Percentiles rank a stretch among this genome's conserved stretches.
phyloP scores from a whole-genome alignment of 2,329 filamentous ascomycete genomes.

The Camillea tinctor region DNA sequence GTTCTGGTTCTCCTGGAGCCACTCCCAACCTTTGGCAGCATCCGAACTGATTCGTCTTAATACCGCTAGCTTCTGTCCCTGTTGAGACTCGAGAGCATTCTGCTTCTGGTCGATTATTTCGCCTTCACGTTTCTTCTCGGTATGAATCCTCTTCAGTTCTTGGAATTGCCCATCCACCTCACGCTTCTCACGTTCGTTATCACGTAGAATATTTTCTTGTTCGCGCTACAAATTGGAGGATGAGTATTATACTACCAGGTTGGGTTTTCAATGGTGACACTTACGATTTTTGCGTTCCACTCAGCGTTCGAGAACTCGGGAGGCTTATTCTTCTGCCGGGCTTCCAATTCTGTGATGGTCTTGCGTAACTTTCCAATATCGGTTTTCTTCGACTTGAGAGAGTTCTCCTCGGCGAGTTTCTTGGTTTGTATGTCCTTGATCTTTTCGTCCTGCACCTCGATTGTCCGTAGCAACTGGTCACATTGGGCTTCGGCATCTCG shows the following conservation, averaged over 20 bases:
- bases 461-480: constrained; percentile 38
- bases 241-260: constrained; percentile 18
- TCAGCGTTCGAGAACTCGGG: constrained; percentile 66
- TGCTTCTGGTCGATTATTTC: constrained; percentile 48
- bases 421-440: constrained; percentile 45
- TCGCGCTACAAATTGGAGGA: constrained; percentile 47
- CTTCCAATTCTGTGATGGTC: constrained; percentile 63
- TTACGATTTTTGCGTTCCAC: constrained; percentile 72
- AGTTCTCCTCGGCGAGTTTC: constrained; percentile 51
- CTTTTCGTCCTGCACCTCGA: constrained; percentile 39
- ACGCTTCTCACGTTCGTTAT: constrained; percentile 45
- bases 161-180: constrained; percentile 34
- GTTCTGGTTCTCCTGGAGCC: constrained; percentile 71
- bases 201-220: constrained; percentile 55
- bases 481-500: constrained; percentile 52
- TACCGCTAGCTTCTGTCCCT: constrained; percentile 69
- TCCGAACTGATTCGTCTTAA: constrained; percentile 63
- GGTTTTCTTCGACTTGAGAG: constrained; percentile 46
- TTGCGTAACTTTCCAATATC: constrained; percentile 42
- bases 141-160: constrained; percentile 43
- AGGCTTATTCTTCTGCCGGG: constrained; percentile 59
- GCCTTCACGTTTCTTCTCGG: constrained; percentile 39
- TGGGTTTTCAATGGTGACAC: constrained; percentile 31
- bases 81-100: constrained; percentile 65
- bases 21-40: constrained; percentile 71